Conservation (phyloP, 371 early-diverging fungal species). For the Rhizopus stolonifer region DNA sequence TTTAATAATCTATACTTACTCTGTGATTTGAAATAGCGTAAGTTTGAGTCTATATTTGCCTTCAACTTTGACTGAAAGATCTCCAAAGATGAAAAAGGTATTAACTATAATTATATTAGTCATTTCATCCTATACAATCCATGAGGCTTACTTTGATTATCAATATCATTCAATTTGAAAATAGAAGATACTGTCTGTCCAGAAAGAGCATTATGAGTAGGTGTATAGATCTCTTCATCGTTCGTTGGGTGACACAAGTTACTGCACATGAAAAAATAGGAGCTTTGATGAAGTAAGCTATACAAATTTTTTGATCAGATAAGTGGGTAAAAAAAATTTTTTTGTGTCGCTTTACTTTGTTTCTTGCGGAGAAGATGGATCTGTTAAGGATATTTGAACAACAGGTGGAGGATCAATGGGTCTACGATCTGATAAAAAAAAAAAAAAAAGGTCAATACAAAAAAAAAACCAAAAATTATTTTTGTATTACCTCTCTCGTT, state of each 20-base stretch:
- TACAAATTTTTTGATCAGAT: conserved; percentile 1
- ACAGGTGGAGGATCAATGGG: conserved; percentile 92
- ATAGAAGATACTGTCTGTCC: conserved; percentile 87
- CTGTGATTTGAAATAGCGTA: conserved; percentile 75
- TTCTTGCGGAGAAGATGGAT: conserved; percentile 40
- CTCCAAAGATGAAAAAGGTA: conserved; percentile 91
- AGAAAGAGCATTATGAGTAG: conserved; percentile 24
- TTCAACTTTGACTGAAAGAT: conserved; percentile 82
- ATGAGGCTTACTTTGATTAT: conserved; percentile 64
- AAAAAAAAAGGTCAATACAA: neutral
- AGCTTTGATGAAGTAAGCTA: conserved; percentile 69
- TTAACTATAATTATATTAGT: conserved; percentile 52
- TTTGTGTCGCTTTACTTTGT: conserved; percentile 20
- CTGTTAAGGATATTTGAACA: conserved; percentile 62
- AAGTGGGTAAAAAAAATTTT: conserved; percentile 5
- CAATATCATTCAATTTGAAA: conserved; percentile 77
- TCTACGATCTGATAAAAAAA: conserved; percentile 61
- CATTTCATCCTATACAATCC: neutral
- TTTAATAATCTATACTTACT: conserved; percentile 27
- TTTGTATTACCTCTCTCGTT: conserved; percentile 35
- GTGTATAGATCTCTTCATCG: conserved; percentile 34
- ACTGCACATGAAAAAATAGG: conserved; percentile 77
- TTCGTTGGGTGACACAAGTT: conserved; percentile 52
- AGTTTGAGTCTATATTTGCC: conserved; percentile 83
- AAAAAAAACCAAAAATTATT: too few species aligned